Percentiles rank a stretch among this genome's conserved stretches.
phyloP scores from a whole-genome alignment of 495 filamentous ascomycete species.

The Cercophora sp. region DNA sequence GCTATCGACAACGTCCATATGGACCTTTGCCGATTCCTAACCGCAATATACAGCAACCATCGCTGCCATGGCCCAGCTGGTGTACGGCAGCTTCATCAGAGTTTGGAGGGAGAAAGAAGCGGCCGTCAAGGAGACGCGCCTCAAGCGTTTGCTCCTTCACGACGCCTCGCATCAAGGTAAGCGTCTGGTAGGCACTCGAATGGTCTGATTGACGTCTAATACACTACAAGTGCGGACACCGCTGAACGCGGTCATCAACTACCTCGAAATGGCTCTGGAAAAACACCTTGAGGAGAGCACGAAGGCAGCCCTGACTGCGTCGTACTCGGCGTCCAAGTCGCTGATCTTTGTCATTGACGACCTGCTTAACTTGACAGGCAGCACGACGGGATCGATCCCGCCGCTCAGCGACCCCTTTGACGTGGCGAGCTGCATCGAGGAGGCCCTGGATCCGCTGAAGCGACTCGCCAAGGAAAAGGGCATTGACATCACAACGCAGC shows the following conservation, averaged over 20 bases:
- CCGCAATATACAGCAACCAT: slow-evolving; percentile 63
- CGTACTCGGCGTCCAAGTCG: slow-evolving; percentile 83
- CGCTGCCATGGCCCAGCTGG: slow-evolving; percentile 73
- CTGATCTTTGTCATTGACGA: slow-evolving; percentile 91
- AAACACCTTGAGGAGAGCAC: slow-evolving; percentile 68
- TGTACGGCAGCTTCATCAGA: slow-evolving; percentile 70
- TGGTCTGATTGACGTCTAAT: no score
- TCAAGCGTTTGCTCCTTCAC: slow-evolving; percentile 69
- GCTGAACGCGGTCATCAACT: slow-evolving; percentile 84
- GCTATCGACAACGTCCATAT: no score
- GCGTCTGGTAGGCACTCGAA: no score
- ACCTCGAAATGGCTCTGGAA: slow-evolving; percentile 81
- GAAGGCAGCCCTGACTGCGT: slow-evolving; percentile 69
- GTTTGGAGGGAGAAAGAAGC: slow-evolving; percentile 79
- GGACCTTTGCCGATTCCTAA: no score
- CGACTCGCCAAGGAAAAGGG: slow-evolving; percentile 67
- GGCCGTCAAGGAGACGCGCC: slow-evolving; percentile 51
- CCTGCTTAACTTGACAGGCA: slow-evolving; percentile 75
- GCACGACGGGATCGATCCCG: slow-evolving; percentile 66
- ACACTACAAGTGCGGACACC: slow-evolving; percentile 83
- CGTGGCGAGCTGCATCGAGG: slow-evolving; percentile 57
- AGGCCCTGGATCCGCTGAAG: slow-evolving; percentile 61
- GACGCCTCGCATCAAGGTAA: slow-evolving; percentile 65
- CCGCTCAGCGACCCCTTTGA: slow-evolving; percentile 72
- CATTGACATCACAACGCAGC: slow-evolving; percentile 56